Percentiles rank a stretch among this genome's conserved stretches.
phyloP scores from a whole-genome alignment of 2,329 filamentous ascomycete genomes.

The Mycosphaerella sp. region DNA sequence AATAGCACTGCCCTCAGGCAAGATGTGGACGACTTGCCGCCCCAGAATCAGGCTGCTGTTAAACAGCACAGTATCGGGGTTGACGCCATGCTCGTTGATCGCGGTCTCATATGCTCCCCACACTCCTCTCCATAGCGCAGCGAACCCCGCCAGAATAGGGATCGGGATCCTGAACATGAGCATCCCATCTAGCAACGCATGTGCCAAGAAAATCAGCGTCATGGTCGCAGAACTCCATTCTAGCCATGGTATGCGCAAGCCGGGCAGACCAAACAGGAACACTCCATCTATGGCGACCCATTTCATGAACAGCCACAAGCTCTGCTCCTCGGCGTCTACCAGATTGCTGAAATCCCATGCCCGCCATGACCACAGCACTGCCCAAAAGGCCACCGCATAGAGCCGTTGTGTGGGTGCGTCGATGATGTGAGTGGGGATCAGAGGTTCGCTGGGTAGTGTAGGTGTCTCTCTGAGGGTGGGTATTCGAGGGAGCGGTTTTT shows the following conservation, averaged over 20 bases:
- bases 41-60: conserved; percentile 92
- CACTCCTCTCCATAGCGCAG: conserved; percentile 68
- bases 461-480: conserved; percentile 17
- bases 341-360: conserved; percentile 78
- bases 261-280: conserved; percentile 80
- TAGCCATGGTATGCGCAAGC: conserved; percentile 90
- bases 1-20: conserved; percentile 85
- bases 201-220: conserved; percentile 61
- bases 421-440: conserved; percentile 74
- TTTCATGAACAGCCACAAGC: conserved; percentile 87
- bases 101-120: conserved; percentile 83
- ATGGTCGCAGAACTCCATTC: conserved; percentile 77
- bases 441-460: conserved; percentile 44
- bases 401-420: conserved; percentile 88
- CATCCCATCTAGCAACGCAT: conserved; percentile 70
- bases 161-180: conserved; percentile 87
- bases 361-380: conserved; percentile 70
- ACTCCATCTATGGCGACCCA: conserved; percentile 82
- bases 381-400: conserved; percentile 76
- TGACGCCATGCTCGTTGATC: conserved; percentile 88
- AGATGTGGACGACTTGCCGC: conserved; percentile 94
- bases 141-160: conserved; percentile 66
- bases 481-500: conserved; percentile 23
- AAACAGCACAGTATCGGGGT: conserved; percentile 77
- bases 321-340: conserved; percentile 74